Base-by-base conservation (phyloP, 2,329 filamentous ascomycete species). In the Aspergillus ochraceoroseus region DNA sequence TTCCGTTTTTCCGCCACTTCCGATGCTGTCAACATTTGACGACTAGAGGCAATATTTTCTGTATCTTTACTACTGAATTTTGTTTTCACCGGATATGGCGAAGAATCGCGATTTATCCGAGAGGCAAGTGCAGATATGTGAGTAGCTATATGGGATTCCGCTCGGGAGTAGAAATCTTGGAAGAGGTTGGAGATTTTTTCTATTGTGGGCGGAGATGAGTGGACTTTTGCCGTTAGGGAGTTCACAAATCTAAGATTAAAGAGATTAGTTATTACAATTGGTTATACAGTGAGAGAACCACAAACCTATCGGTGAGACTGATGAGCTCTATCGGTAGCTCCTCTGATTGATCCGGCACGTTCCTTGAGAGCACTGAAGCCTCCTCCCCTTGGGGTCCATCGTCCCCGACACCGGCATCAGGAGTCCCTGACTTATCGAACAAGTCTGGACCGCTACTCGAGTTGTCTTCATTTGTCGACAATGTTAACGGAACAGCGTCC, bases 271-370 rank as follows among this genome's bases (percentile, higher is more conserved):
- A 27, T 13, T 13, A 8, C 22, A 8, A 19, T 18, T 2, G 3
- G 17, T 6, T n/a, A 22, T n/a, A 15, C 15, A 4, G 12, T 19
- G 7, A 19, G 15, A 7, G 28, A 33, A 17, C 26, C 7, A 51
- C 63, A 46, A 71, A 88, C 87, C 85, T 86, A 65, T 96, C 90
- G 13, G 85, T 87, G 59, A 95, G 70, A 63, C 87, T 92, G 43
- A 92, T 77, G 44, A 98, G 78, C 73, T 98, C 92, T 56, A 95
- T 92, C 9, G 92, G 92, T 28, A 98, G 79, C 57, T 95, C 85
- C 55, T 94, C 87, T 48, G 92, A 82, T 42, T 86, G 82, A 48
- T 86, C 77, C 3, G 84, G 71, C 8, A 71, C 42, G 38, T 58
- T 58, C 11, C 57, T 52, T 12, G 62, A 60, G 6, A 62, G 56